Evolutionary conservation across 2,329 filamentous ascomycete genomes (phyloP).

Genomic region (Pseudonectria buxi): DNA sequence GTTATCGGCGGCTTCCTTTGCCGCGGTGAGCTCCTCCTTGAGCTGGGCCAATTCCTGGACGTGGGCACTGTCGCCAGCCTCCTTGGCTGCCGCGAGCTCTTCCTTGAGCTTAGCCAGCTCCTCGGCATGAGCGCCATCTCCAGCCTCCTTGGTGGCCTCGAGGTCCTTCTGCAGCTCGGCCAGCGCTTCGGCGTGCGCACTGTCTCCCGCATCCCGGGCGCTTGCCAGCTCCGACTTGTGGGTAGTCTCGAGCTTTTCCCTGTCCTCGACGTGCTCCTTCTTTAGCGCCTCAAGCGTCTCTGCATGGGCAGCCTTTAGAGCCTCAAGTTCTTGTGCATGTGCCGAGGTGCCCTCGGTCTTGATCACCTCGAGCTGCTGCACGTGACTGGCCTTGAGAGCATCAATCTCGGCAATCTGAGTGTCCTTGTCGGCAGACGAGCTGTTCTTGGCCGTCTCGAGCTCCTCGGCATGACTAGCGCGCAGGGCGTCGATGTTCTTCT

Average conservation of each 20-base stretch:
- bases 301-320: conserved; percentile 38
- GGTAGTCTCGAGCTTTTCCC: conserved; percentile 24
- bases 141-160: conserved; percentile 36
- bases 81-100: conserved; percentile 16
- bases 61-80: conserved; percentile 1
- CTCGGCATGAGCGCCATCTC: conserved; percentile 26
- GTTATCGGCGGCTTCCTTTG: not conserved
- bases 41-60: not conserved
- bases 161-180: conserved; percentile 35
- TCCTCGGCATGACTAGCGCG: conserved; percentile 52
- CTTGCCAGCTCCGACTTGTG: conserved; percentile 27
- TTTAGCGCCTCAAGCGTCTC: conserved; percentile 36
- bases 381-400: conserved; percentile 48
- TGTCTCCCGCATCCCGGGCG: conserved; percentile 25
- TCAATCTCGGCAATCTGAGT: conserved; percentile 45
- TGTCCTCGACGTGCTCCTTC: conserved; percentile 33
- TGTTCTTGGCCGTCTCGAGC: conserved; percentile 49
- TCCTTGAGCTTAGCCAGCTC: conserved; percentile 29
- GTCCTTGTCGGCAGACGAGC: conserved; percentile 42
- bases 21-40: not conserved
- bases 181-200: conserved; percentile 30
- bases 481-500: conserved; percentile 48
- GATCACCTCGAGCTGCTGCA: conserved; percentile 39
- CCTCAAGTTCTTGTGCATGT: conserved; percentile 34
- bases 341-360: conserved; percentile 36